phyloP scores from a whole-genome alignment of 495 filamentous ascomycete genomes.

The Trichoderma asperelloides region DNA sequence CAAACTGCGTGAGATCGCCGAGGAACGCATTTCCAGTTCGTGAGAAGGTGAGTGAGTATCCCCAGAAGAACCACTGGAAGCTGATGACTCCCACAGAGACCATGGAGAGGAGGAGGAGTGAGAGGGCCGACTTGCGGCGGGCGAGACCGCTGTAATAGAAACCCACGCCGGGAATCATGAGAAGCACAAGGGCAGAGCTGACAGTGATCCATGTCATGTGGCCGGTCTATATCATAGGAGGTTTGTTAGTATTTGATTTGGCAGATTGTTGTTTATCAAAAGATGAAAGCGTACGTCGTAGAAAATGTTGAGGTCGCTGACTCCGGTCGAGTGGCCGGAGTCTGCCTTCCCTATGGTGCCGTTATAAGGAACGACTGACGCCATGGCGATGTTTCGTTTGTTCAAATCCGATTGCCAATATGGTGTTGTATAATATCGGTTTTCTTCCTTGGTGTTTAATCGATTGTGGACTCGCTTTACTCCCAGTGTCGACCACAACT shows the following conservation, averaged over 20 bases:
- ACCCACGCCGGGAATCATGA: constrained; percentile 68
- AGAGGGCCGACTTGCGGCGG: constrained; percentile 84
- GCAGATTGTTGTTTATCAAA: background rate
- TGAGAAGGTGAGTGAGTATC: constrained; percentile 87
- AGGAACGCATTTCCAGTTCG: constrained; percentile 74
- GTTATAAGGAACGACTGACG: constrained; percentile 24
- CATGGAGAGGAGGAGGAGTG: constrained; percentile 84
- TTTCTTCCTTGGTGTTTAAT: background rate
- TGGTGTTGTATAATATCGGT: background rate
- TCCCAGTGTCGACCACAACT: background rate
- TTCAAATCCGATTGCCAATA: background rate
- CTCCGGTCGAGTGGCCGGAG: constrained; percentile 20
- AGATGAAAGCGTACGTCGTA: constrained; percentile 21
- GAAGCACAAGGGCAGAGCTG: constrained; percentile 21
- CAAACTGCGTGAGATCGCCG: constrained; percentile 74
- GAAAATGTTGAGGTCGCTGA: constrained; percentile 25
- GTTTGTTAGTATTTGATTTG: background rate
- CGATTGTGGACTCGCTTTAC: background rate
- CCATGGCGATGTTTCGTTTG: constrained; percentile 16
- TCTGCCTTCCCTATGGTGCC: constrained; percentile 22
- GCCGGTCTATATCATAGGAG: background rate
- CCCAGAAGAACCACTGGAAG: constrained; percentile 99
- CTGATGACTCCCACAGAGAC: constrained; percentile 76
- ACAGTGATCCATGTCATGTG: constrained; percentile 12
- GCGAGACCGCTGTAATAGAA: constrained; percentile 96